phyloP scores from a whole-genome alignment of 192 early-diverging fungal genomes.

The Spizellomyces punctatus region DNA sequence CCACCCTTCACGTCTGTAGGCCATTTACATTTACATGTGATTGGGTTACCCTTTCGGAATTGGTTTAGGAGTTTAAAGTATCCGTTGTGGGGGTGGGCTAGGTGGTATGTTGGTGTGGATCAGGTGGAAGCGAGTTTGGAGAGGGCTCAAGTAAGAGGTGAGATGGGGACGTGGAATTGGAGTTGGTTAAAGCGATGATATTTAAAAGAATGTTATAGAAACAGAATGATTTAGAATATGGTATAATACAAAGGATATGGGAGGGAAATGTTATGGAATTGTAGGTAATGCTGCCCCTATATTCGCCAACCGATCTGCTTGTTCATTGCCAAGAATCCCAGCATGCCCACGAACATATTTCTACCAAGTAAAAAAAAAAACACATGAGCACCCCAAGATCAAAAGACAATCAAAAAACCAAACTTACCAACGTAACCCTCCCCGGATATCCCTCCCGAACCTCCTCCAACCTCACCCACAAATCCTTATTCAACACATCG shows the following conservation, averaged over 20 bases:
- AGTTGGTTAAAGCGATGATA: slow-evolving; percentile 5
- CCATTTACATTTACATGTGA: slow-evolving; percentile 71
- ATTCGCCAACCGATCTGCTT: slow-evolving; percentile 77
- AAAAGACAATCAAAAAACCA: neutral
- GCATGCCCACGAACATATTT: slow-evolving; percentile 72
- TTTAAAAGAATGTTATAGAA: no score
- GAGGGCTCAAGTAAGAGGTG: slow-evolving; percentile 22
- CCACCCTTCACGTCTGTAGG: slow-evolving; percentile 70
- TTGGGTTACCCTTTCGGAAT: slow-evolving; percentile 56
- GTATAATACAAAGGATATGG: no score
- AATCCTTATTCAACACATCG: slow-evolving; percentile 75
- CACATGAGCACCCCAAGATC: neutral
- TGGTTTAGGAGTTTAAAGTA: slow-evolving; percentile 42
- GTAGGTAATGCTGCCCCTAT: slow-evolving; percentile 39
- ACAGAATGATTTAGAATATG: no score
- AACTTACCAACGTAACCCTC: slow-evolving; percentile 44
- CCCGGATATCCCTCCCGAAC: slow-evolving; percentile 39
- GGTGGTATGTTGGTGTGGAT: slow-evolving; percentile 36
- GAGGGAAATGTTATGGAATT: neutral
- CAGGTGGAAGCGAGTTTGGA: slow-evolving; percentile 16
- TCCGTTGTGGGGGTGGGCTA: slow-evolving; percentile 28
- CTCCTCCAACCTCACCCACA: slow-evolving; percentile 62
- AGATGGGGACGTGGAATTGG: slow-evolving; percentile 26
- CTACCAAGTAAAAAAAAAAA: slow-evolving; percentile 23
- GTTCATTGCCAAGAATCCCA: slow-evolving; percentile 77